Evolutionary conservation across 2,329 filamentous ascomycete genomes (phyloP).

Genomic region (Cladosporium sp.): DNA sequence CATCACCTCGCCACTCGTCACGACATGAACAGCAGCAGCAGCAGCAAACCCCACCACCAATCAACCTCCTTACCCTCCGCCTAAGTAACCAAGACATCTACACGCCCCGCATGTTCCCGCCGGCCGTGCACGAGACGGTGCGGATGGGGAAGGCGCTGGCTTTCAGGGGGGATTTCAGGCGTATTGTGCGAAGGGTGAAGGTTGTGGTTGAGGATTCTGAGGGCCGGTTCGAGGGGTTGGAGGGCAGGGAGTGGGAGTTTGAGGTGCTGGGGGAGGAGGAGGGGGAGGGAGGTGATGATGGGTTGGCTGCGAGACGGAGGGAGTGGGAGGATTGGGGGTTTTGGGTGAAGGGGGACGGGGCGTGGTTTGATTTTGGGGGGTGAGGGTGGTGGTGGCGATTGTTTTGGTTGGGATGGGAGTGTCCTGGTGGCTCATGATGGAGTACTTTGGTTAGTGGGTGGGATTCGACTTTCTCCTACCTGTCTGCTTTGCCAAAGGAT

Average conservation of each 20-base stretch:
- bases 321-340: not conserved
- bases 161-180: not conserved
- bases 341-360: not conserved
- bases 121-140: not conserved
- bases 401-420: too few relatives aligned
- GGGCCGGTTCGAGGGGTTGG: not conserved
- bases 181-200: not conserved
- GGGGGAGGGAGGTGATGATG: not conserved
- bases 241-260: not conserved
- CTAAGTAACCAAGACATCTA: constrained; percentile 2
- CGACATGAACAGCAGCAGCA: not conserved
- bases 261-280: not conserved
- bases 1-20: not conserved
- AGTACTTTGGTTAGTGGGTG: too few relatives aligned
- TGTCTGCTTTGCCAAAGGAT: too few relatives aligned
- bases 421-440: too few relatives aligned
- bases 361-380: not conserved
- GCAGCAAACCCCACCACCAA: not conserved
- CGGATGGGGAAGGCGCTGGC: not conserved
- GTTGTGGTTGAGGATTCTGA: not conserved
- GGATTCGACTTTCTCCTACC: too few relatives aligned
- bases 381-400: too few relatives aligned
- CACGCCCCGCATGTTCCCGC: constrained; percentile 1
- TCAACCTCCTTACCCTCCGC: not conserved
- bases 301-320: not conserved